Conservation (phyloP, 345 rosid species). For the Euphorbia tirucalli region DNA sequence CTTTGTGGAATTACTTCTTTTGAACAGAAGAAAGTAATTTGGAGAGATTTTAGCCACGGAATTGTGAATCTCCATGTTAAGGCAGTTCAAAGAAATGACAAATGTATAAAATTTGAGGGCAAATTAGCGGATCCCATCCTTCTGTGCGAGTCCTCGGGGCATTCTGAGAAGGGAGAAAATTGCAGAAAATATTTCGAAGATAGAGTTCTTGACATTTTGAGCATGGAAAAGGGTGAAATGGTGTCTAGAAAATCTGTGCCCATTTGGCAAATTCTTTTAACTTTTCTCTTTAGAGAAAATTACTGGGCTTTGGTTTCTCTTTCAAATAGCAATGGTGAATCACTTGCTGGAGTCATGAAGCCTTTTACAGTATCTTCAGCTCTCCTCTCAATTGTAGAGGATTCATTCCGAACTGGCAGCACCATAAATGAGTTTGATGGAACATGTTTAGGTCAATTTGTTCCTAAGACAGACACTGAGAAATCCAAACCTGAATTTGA, state of each 20-base stretch:
- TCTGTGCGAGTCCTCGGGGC: conserved; percentile 38
- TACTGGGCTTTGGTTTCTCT: conserved; percentile 65
- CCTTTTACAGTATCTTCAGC: conserved; percentile 74
- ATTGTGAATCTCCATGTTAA: conserved; percentile 40
- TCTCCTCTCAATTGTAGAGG: conserved; percentile 41
- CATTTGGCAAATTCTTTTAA: conserved; percentile 66
- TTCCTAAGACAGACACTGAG: conserved; percentile 16
- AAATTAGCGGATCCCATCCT: conserved; percentile 42
- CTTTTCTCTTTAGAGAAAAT: conserved; percentile 68
- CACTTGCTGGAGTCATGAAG: conserved; percentile 57
- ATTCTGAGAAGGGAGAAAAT: conserved; percentile 32
- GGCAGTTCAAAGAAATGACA: conserved; percentile 45
- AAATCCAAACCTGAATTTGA: conserved; percentile 10
- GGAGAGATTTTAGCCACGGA: conserved; percentile 39
- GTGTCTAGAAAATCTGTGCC: conserved; percentile 44
- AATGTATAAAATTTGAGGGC: conserved; percentile 35
- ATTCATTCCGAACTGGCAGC: conserved; percentile 24
- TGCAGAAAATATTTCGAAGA: conserved; percentile 52
- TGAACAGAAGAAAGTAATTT: conserved; percentile 22
- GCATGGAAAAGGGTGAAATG: conserved; percentile 46
- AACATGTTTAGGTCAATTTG: conserved; percentile 14
- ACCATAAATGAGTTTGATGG: conserved; percentile 12
- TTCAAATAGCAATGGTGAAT: conserved; percentile 40
- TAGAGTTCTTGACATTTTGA: conserved; percentile 53
- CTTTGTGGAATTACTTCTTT: conserved; percentile 11